These are phyloP conservation scores for Cryptococcus wingfieldii DNA, from an alignment of 1,284 basidiomycete species.

Conservation along the genomic window DNA sequence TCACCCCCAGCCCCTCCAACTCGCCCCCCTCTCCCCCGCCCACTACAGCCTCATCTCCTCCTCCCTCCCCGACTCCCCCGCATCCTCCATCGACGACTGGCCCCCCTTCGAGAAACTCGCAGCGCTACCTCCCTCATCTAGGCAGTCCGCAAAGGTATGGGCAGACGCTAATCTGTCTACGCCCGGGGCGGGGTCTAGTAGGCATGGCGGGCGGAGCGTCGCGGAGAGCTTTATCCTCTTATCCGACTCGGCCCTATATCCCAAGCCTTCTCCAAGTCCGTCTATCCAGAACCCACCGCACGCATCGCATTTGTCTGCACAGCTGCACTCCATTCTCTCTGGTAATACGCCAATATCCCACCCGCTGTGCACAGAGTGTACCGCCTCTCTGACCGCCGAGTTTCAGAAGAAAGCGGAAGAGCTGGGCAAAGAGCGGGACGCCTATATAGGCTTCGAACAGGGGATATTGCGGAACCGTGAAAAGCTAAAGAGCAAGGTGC, in stretches of 20 bases:
- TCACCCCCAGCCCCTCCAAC: constrained; percentile 62
- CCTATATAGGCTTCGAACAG: constrained; percentile 86
- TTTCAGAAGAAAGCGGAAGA: constrained; percentile 83
- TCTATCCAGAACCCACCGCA: constrained; percentile 48
- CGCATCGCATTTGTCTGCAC: constrained; percentile 54
- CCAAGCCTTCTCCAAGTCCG: constrained; percentile 44
- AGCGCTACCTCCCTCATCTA: constrained; percentile 56
- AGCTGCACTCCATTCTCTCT: constrained; percentile 71
- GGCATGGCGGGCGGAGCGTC: constrained; percentile 10
- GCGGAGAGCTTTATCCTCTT: constrained; percentile 85
- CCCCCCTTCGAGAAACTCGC: constrained; percentile 56
- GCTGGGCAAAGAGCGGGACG: constrained; percentile 83
- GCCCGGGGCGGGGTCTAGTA: constrained; percentile 25
- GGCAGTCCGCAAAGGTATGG: constrained; percentile 34
- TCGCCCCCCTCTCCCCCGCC: constrained; percentile 77
- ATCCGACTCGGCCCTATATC: constrained; percentile 68
- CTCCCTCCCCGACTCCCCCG: constrained; percentile 55
- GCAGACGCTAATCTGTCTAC: constrained; percentile 59
- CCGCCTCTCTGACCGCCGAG: constrained; percentile 69
- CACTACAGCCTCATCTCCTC: constrained; percentile 77
- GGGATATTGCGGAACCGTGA: constrained; percentile 56
- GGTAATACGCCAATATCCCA: constrained; percentile 82
- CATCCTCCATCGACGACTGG: constrained; percentile 38
- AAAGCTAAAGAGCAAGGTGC: constrained; percentile 51
- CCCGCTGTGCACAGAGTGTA: constrained; percentile 92